Base-by-base conservation (phyloP, 192 early-diverging fungal species). In the Podila horticola region DNA sequence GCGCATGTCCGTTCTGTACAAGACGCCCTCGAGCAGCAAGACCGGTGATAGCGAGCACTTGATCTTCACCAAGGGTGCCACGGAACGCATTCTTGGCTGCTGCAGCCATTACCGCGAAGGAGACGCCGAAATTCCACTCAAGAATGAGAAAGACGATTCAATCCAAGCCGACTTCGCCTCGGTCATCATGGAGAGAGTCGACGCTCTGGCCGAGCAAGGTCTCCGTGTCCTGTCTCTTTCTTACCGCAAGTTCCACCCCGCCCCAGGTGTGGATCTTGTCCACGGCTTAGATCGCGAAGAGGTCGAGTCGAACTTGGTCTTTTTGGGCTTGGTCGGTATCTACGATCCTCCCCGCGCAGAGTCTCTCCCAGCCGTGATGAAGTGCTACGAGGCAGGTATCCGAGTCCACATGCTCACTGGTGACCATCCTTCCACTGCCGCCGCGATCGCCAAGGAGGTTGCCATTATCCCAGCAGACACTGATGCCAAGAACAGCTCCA, bases 351-450 rank as follows among this genome's bases (percentile, higher is more conserved):
- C 97, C 50, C 91, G 93, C 10, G 82, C 87, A 17, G 92, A 92
- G 76, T 92, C 91, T 5, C 71, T 86, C 33, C 87, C 84, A 19
- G 90, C 91, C 51, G 91, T 93, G 24, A 72, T 88, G 69, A 90
- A 89, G 65, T 97, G 97, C 72, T 93, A 96, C 62, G 75, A 85
- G n/a, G 96, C 97, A 15, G 97, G 97, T 34, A 96, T 99, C 76
- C 90, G 90, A 52, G 97, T 99, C 48, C 92, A 96, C 58, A 99
- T 99, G 96, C 89, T 98, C 48, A 99, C 97, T 4, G 96, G 81
- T 66, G 96, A 99, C 71, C 97, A 99, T 75, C 90, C 94, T 6
- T 89, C 91, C 31, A 97, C 96, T 3, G 97, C 97, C 0, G 87
- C 93, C 5, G 95, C 97, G 2, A 99, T 99, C 84, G 96, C 96